phyloP scores from a whole-genome alignment of 139 green algal species.

The Coelastrella sp. region DNA sequence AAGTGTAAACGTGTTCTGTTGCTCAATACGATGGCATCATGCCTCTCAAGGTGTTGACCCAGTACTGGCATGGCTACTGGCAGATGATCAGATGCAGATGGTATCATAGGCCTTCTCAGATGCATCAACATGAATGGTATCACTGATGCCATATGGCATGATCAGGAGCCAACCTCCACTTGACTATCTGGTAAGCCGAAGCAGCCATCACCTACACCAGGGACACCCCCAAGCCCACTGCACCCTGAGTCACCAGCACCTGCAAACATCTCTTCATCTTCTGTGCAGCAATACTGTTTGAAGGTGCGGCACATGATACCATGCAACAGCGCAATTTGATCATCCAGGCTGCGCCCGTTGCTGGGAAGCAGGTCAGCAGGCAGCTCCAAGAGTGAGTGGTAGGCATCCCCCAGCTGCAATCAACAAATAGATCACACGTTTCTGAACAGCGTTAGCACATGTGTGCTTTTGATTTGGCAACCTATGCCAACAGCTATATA shows the following conservation, averaged over 20 bases:
- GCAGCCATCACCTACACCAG: neutral
- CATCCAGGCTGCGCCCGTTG: conserved; percentile 28
- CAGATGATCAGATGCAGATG: too few species aligned
- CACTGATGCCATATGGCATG: too few species aligned
- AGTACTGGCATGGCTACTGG: too few species aligned
- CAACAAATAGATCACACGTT: neutral
- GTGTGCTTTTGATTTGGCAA: too few species aligned
- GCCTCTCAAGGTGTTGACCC: too few species aligned
- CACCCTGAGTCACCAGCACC: neutral
- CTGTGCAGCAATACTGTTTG: neutral
- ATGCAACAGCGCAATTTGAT: conserved; percentile 33
- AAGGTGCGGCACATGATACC: conserved; percentile 3
- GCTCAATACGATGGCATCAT: too few species aligned
- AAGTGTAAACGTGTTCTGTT: too few species aligned
- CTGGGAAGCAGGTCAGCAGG: conserved; percentile 9
- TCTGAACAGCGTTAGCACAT: neutral
- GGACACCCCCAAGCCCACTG: neutral
- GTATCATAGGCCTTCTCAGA: too few species aligned
- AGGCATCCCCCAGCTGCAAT: conserved; percentile 27
- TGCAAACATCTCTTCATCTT: neutral
- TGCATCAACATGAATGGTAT: too few species aligned
- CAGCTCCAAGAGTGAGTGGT: conserved; percentile 35
- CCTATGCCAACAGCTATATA: too few species aligned
- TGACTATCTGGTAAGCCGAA: neutral
- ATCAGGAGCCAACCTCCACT: neutral